Base-by-base conservation (phyloP, 176 grass and related monocot genomes). In the Oryza officinalis region DNA sequence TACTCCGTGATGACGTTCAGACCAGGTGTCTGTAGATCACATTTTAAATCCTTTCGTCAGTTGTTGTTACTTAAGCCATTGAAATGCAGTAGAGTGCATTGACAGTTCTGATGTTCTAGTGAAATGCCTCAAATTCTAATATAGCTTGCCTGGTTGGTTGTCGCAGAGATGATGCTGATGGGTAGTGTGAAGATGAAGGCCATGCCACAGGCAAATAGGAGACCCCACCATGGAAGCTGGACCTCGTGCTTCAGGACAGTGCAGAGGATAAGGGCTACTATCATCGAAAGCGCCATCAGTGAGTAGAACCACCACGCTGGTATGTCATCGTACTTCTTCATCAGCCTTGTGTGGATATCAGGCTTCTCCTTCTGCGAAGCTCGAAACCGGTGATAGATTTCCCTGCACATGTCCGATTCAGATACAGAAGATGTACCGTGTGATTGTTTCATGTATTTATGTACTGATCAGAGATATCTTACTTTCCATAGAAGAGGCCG, bases 1-100 rank as follows among this genome's bases (percentile, higher is more conserved):
- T 94, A 96, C 76, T 99, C 96, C 1, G 96, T 92, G 67, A 99
- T 96, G 28, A 99, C 92, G 74, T 99, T 99, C 46, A 96, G 86
- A 52, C 96, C 96, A 78, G 93, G 96, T 27, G 93, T 82, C 96
- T 97, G 81, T 69, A 61, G 33, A 64, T 68, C 14, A 76, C 41
- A 22, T 27, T 78, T 3, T 7, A 6, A 22, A 73, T 9, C 59
- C 27, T 27, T 59, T 14, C 67, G 32, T 88, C 15, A 86, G 45
- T 7, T 28, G 73, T 46, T 46, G 13, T 65, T 74, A 4, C 9
- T 77, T 20, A 54, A 41, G 54, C 43, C 6, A 78, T 82, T 22
- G 18, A 17, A 66, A 17, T 40, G 20, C 43, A 27, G 1, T 4
- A 27, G 0, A 72, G 66, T 72, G 32, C 44, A 26, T 45, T 6